Conservation (phyloP, 2,329 filamentous ascomycete genomes). For the Verticillium nubilum region DNA sequence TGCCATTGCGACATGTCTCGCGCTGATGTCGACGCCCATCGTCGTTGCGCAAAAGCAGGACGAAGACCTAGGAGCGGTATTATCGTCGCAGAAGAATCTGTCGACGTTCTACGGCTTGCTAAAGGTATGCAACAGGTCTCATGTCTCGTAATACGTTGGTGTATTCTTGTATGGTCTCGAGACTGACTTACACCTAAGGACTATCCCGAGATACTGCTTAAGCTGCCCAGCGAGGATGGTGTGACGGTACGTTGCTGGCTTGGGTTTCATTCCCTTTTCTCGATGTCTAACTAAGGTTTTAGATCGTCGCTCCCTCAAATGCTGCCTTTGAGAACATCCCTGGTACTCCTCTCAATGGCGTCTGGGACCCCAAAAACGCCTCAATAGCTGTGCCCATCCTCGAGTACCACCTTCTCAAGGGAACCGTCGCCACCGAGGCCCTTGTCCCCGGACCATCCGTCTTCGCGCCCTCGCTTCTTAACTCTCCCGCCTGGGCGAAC, state of each 20-base stretch:
- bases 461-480: slow-evolving; percentile 39
- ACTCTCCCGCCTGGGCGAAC: slow-evolving; percentile 35
- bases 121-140: slow-evolving; percentile 23
- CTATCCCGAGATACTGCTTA: slow-evolving; percentile 38
- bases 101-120: slow-evolving; percentile 38
- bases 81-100: slow-evolving; percentile 33
- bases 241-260: slow-evolving; percentile 31
- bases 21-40: neutral
- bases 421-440: slow-evolving; percentile 34
- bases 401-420: slow-evolving; percentile 56
- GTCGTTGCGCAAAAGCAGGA: slow-evolving; percentile 13
- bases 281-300: neutral
- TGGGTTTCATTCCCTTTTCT: neutral
- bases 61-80: slow-evolving; percentile 31
- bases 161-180: neutral
- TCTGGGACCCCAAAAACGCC: slow-evolving; percentile 38
- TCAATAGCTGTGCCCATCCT: slow-evolving; percentile 45
- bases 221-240: slow-evolving; percentile 35
- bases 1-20: neutral
- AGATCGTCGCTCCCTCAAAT: slow-evolving; percentile 53
- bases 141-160: neutral
- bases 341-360: slow-evolving; percentile 41
- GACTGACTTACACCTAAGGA: slow-evolving; percentile 23
- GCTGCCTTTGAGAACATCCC: slow-evolving; percentile 50
- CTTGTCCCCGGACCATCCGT: slow-evolving; percentile 29